Percentiles rank a stretch among this genome's conserved stretches.
phyloP scores from a whole-genome alignment of 208 protist genomes.

The Trypanosoma congolense region DNA sequence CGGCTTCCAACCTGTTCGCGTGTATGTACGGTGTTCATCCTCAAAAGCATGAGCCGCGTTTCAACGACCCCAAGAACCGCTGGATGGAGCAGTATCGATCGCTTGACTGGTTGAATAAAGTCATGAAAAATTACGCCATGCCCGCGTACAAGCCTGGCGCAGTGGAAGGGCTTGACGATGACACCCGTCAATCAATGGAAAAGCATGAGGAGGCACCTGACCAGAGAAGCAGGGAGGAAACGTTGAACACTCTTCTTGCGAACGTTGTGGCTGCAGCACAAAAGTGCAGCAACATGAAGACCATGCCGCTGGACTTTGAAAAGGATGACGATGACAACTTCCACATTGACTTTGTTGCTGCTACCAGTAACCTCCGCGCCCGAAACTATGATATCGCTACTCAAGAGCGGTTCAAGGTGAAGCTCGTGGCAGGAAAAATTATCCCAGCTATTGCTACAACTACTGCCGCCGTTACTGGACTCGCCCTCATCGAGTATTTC shows the following conservation, averaged over 20 bases:
- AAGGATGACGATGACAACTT: conserved; percentile 96
- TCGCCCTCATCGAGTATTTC: conserved; percentile 97
- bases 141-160: conserved; percentile 43
- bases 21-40: conserved; percentile 85
- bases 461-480: conserved; percentile 97
- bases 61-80: conserved; percentile 76
- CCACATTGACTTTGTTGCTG: conserved; percentile 95
- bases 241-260: conserved; percentile 36
- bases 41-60: conserved; percentile 70
- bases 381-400: conserved; percentile 91
- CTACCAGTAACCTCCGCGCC: conserved; percentile 91
- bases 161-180: conserved; percentile 79
- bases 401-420: conserved; percentile 85
- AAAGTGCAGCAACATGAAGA: conserved; percentile 40
- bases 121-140: conserved; percentile 23
- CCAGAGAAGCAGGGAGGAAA: conserved; percentile 39
- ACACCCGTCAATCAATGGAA: conserved; percentile 38
- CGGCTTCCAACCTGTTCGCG: conserved; percentile 74
- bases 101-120: conserved; percentile 45
- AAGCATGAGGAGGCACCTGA: conserved; percentile 15
- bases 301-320: conserved; percentile 88
- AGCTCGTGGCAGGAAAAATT: conserved; percentile 97
- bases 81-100: conserved; percentile 83
- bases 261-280: conserved; percentile 35
- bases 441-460: conserved; percentile 99